Conservation (phyloP, 179 eudicot genomes). For the Beta macrorhiza region DNA sequence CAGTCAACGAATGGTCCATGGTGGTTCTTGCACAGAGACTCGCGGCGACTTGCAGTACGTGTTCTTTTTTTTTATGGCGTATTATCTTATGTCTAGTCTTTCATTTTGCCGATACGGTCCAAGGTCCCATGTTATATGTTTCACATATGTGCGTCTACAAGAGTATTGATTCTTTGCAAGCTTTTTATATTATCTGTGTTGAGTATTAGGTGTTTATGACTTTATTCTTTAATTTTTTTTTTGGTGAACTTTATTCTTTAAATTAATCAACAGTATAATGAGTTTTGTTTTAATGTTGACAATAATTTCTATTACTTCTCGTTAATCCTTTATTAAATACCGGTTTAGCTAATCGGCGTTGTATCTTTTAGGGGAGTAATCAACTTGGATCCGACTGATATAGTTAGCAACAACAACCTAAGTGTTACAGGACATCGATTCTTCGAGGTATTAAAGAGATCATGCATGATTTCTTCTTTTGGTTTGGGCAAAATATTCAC, state of each 20-base stretch:
- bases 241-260: too few species aligned
- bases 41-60: conserved; percentile 16
- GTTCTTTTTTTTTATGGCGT: not conserved
- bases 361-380: not conserved
- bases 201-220: not conserved
- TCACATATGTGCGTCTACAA: too few species aligned
- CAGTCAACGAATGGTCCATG: conserved; percentile 67
- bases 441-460: not conserved
- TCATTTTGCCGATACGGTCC: too few species aligned
- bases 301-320: not conserved
- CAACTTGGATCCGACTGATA: not conserved
- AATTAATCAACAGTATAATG: too few species aligned
- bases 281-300: not conserved
- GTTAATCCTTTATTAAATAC: not conserved
- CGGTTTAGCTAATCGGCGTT: not conserved
- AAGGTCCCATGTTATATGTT: too few species aligned
- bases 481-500: too few species aligned
- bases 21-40: conserved; percentile 83
- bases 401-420: not conserved
- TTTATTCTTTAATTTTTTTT: too few species aligned
- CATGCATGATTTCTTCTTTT: not conserved
- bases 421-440: not conserved
- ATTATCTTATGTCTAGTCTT: too few species aligned
- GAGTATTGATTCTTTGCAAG: not conserved
- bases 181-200: not conserved